A percentile compares a stretch with the other conserved stretches of the same genome.
Evolutionary conservation across 2,329 filamentous ascomycete genomes (phyloP).

Genomic region (Pseudocercospora vitis): DNA sequence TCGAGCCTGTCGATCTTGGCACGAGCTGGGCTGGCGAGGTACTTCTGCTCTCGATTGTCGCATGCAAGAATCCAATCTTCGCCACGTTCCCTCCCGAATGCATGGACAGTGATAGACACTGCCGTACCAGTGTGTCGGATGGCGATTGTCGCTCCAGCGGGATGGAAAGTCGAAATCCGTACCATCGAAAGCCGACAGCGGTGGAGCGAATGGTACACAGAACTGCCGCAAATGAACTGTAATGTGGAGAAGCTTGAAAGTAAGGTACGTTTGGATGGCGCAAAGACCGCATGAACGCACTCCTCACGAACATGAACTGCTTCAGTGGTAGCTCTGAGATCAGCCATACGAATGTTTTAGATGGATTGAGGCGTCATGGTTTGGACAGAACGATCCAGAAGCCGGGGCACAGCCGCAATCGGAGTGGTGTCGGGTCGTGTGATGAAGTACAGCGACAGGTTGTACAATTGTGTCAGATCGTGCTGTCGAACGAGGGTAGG

Average conservation of each 20-base stretch:
- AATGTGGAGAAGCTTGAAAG: slow-evolving; percentile 12
- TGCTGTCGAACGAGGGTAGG: slow-evolving; percentile 5
- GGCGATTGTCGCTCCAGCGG: neutral
- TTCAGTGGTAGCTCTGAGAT: slow-evolving; percentile 7
- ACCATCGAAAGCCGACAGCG: neutral
- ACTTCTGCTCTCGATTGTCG: slow-evolving; percentile 9
- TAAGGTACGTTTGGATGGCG: slow-evolving; percentile 1
- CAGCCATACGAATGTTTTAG: neutral
- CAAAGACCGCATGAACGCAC: neutral
- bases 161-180: slow-evolving; percentile 4
- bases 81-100: slow-evolving; percentile 4
- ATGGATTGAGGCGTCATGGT: neutral
- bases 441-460: slow-evolving; percentile 1
- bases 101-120: slow-evolving; percentile 3
- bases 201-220: neutral
- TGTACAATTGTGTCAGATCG: slow-evolving; percentile 5
- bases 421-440: neutral
- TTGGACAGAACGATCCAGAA: slow-evolving; percentile 6
- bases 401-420: neutral
- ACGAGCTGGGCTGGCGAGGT: no score
- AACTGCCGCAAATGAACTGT: no score
- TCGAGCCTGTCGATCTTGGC: neutral
- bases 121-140: neutral
- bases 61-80: slow-evolving; percentile 2
- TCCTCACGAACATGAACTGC: neutral